Base-by-base conservation (phyloP, 768 basidiomycete species). In the Crepidotus variabilis region DNA sequence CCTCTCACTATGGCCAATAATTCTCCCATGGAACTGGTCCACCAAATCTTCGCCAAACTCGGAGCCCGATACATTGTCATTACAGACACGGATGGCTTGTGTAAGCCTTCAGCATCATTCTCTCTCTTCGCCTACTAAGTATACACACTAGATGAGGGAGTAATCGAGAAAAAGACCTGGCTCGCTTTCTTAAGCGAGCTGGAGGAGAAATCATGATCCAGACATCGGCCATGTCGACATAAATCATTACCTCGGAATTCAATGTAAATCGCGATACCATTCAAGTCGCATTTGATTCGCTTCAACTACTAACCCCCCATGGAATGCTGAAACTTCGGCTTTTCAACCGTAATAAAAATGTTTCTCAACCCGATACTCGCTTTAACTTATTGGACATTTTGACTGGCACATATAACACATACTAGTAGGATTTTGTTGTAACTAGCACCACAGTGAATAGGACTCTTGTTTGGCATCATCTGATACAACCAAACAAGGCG, bases 111-210 rank as follows among this genome's bases (percentile, higher is more conserved):
- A 51, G 4, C 33, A 14, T 22, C 39, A n/a, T n/a, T 28, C 47
- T 13, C 21, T 33, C 22, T 18, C 13, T 24, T 50, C 13, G 20
- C 11, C 54, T 50, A 14, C 34, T 5, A 50, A 32, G 52, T 48
- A 6, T 52, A 33, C 56, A 23, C 14, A 56, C 9, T 64, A 93
- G 92, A 94, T 65, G 85, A 90, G 64, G 97, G 97, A 7, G 78
- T 95, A 9, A 90, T 99, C 54, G 88, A 94, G 69, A 98, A 98
- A 79, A 95, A 96, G 72, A 83, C 82, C 0, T 99, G 94, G 94
- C 81, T 98, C 23, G 87, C 82, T 6, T 96, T 96, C 72, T 74
- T 98, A 35, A 83, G 78, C 51, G 83, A 87, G 63, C 72, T 95
- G 56, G 88, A 90, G 58, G 84, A 83, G 66, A 85, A 80, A 57